Percentiles rank a stretch among this genome's conserved stretches.
Evolutionary conservation across 805 yeast species (phyloP).

Genomic region (Candida maesae): DNA sequence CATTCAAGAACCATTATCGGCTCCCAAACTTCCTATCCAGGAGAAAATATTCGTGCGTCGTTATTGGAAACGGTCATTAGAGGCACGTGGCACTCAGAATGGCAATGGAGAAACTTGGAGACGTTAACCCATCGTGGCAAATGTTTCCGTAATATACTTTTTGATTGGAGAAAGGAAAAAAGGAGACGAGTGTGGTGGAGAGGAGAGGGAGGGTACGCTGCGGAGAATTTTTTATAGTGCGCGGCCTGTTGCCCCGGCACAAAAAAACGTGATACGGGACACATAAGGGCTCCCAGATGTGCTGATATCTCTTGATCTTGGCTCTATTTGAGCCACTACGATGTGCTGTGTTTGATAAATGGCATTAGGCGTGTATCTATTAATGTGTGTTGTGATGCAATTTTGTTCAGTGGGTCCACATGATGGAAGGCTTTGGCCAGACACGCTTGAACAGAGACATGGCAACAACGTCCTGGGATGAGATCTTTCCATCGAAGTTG

Average conservation of each 20-base stretch:
- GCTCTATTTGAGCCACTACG: too few relatives aligned
- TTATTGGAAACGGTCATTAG: slow-evolving; percentile 30
- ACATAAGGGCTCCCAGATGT: slow-evolving; percentile 5
- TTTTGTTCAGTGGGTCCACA: slow-evolving; percentile 28
- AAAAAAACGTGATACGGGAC: slow-evolving; percentile 7
- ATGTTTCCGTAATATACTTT: slow-evolving; percentile 30
- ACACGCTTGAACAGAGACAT: slow-evolving; percentile 92
- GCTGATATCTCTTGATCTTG: too few relatives aligned
- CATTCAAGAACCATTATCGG: slow-evolving; percentile 29
- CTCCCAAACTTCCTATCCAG: slow-evolving; percentile 33
- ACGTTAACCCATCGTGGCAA: slow-evolving; percentile 32
- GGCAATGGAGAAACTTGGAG: slow-evolving; percentile 31
- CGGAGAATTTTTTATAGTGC: slow-evolving; percentile 9
- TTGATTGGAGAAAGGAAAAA: slow-evolving; percentile 28
- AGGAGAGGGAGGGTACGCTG: slow-evolving; percentile 3
- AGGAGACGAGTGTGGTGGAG: slow-evolving; percentile 3
- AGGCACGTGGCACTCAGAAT: slow-evolving; percentile 28
- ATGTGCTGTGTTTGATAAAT: not conserved
- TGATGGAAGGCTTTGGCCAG: slow-evolving; percentile 65
- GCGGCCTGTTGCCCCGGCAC: too few relatives aligned
- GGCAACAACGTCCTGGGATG: slow-evolving; percentile 89
- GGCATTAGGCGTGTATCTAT: slow-evolving; percentile 4
- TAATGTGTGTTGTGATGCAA: not conserved
- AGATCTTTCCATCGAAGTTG: slow-evolving; percentile 83
- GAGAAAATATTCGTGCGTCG: slow-evolving; percentile 16